These are phyloP conservation scores for Schizopora paradoxa DNA, from an alignment of 1,284 basidiomycete genomes.

Conservation along the genomic window DNA sequence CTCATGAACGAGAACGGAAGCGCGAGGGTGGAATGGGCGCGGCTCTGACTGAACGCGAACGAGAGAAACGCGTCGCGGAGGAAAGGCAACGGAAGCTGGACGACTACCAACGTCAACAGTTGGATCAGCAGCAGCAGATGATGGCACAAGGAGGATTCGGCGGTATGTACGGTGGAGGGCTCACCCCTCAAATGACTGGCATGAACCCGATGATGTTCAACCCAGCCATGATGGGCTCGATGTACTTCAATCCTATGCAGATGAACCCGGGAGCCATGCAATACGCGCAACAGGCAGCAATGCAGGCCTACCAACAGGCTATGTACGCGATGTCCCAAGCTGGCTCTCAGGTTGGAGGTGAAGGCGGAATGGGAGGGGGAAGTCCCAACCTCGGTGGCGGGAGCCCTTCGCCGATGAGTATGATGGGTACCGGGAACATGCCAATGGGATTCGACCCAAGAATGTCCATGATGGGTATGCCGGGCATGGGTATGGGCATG, in stretches of 20 bases:
- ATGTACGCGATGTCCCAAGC: conserved; percentile 84
- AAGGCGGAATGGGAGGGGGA: conserved; percentile 33
- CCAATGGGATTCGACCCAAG: conserved; percentile 41
- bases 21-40: conserved; percentile 93
- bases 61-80: conserved; percentile 85
- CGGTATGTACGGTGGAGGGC: conserved; percentile 46
- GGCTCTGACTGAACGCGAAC: conserved; percentile 89
- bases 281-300: conserved; percentile 85
- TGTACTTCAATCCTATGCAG: conserved; percentile 40
- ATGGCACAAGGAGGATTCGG: conserved; percentile 28
- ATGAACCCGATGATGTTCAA: conserved; percentile 55
- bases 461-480: conserved; percentile 53
- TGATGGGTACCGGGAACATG: conserved; percentile 31
- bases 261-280: conserved; percentile 78
- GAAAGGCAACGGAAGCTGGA: conserved; percentile 90
- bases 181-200: conserved; percentile 28
- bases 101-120: conserved; percentile 82
- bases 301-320: conserved; percentile 85
- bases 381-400: conserved; percentile 28
- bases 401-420: conserved; percentile 25
- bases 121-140: conserved; percentile 77
- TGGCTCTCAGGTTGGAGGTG: conserved; percentile 67
- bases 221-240: conserved; percentile 56
- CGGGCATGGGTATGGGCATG: conserved; percentile 38
- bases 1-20: conserved; percentile 91